Evolutionary conservation across 108 stramenopile genomes (phyloP), one percentile per base, ranked within the genome.

Genomic region (Bacterosira constricta): DNA sequence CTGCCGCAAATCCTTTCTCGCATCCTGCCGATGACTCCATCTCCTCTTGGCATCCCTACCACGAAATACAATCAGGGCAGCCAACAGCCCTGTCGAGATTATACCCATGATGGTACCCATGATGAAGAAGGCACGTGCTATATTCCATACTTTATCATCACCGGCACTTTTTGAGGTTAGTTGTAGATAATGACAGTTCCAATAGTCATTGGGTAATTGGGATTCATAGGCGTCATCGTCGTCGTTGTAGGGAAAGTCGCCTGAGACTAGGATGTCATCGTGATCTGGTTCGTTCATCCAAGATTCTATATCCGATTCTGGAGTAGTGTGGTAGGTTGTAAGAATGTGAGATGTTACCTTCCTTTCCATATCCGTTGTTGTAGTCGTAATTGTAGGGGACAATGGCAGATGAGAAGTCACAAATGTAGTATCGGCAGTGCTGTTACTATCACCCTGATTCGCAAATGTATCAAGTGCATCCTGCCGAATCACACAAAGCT

Each of bases 181-280:
- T 15, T 60, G 17, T 30, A 76, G 25, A 27, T 21, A 15, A 66
- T 68, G 66, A 30, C 75, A 76, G 4, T 31, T 41, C 66, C 66
- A 76, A 62, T 45, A 44, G 29, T 68, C 66, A 39, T 11, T 39
- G 21, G 60, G 59, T 18, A 76, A 20, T 20, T 42, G 23, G 4
- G 44, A 39, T 26, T 44, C 27, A 37, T 32, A 63, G 17, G 26
- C 30, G 20, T 53, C 52, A 50, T 76, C 75, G 26, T 76, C 75
- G 26, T 76, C 75, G 17, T 41, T 56, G 34, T 76, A 68, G 10
- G 75, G 75, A 62, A 57, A 76, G 23, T 45, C 56, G n/a, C 58
- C 66, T 6, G 58, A 35, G 7, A 44, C 59, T 34, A 76, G 66
- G 8, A 59, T 31, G 41, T 67, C 75, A 56, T 76, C 75, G 11